Conservation (phyloP, 805 yeast species). For the Saccharomycopsis fibuligera region DNA sequence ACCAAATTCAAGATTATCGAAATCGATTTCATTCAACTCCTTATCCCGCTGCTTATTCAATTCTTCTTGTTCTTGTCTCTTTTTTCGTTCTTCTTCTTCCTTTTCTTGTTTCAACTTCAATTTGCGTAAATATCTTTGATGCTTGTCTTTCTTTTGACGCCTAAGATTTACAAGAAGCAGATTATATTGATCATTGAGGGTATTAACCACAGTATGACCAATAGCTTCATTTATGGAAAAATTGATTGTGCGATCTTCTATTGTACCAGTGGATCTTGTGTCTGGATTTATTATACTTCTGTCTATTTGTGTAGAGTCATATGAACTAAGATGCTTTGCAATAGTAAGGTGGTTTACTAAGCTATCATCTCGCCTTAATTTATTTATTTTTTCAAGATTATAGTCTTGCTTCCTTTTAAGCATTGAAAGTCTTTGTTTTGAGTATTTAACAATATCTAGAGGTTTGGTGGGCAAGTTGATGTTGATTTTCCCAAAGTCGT, state of each 20-base stretch:
- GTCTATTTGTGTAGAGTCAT: constrained; percentile 7
- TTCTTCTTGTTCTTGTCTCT: constrained; percentile 1
- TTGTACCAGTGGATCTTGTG: neutral
- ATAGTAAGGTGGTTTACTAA: constrained; percentile 7
- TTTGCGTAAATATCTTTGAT: constrained; percentile 1
- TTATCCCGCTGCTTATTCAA: neutral
- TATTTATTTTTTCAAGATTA: neutral
- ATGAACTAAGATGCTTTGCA: constrained; percentile 14
- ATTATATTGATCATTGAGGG: constrained; percentile 11
- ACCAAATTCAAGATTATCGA: constrained; percentile 20
- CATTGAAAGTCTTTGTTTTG: constrained; percentile 38
- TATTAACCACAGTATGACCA: constrained; percentile 6
- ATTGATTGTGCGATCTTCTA: neutral
- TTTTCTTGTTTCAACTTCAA: constrained; percentile 8
- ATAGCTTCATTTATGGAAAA: constrained; percentile 8
- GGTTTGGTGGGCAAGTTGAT: constrained; percentile 23
- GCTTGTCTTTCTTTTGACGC: constrained; percentile 10
- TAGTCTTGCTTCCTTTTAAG: constrained; percentile 29
- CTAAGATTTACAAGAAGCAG: constrained; percentile 2
- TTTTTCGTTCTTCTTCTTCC: constrained; percentile 3
- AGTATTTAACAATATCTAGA: constrained; percentile 55
- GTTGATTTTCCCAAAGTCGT: neutral
- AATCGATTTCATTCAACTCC: constrained; percentile 17
- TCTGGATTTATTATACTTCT: neutral
- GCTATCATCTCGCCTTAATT: constrained; percentile 5